Base-by-base conservation (phyloP, 805 yeast genomes). In the Lipomyces yamanashiensis region DNA sequence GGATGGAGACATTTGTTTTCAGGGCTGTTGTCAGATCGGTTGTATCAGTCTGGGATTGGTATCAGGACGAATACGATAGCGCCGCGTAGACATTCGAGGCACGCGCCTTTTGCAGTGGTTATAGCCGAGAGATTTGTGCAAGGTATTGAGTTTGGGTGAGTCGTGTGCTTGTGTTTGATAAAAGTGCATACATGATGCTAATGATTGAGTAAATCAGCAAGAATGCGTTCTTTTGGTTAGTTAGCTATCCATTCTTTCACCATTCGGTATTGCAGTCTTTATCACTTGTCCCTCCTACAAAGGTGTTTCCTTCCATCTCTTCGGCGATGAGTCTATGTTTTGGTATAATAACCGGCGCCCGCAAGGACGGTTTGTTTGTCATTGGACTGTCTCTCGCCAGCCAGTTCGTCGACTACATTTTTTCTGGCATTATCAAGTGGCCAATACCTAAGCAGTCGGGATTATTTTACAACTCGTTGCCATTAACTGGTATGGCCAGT, bases 211-310 rank as follows among this genome's bases (percentile, higher is more conserved):
- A 34, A 21, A 9, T 6, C 23, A 9, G 28, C 28, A 28, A 28
- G 5, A 28, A 28, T 2, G 23, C 40, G 9, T 34, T 33, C 21
- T 39, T 49, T 9, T 49, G 39, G 53, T n/a, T 49, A 12, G n/a
- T 49, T 7, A 43, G 44, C 13, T 51, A 51, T 37, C 54, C 54
- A 19, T 44, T 51, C 23, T 34, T 17, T 13, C 44, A 51, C 12
- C 54, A 51, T 28, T 8, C 44, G 15, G 43, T 51, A 3, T 44
- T 51, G 2, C 54, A 51, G 44, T 10, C 44, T 9, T 12, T 51
- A 19, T 43, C 33, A 10, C 15, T 51, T 1, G 19, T 17, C 33
- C 54, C 54, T 7, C 10, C 13, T 5, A n/a, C 15, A 7, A 23
- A 51, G 17, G 17, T 34, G 7, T 28, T 51, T 12, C 54, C 54